Percentiles rank a stretch among this genome's conserved stretches.
phyloP scores from a whole-genome alignment of 768 basidiomycete species.

The Harrya chromipes region DNA sequence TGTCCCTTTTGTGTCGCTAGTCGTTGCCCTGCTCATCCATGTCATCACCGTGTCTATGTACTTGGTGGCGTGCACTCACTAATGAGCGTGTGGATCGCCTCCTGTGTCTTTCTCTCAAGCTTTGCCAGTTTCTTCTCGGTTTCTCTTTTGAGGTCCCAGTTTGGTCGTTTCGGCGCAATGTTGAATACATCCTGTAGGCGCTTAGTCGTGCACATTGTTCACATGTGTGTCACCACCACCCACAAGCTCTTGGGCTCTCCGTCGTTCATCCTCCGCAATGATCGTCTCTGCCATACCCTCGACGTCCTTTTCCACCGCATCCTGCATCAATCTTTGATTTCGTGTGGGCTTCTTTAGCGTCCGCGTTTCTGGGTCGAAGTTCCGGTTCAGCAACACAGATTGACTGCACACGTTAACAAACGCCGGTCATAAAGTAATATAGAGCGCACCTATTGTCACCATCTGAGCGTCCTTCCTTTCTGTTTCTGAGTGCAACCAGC shows the following conservation, averaged over 20 bases:
- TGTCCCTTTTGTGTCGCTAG: slow-evolving; percentile 77
- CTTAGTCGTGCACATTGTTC: slow-evolving; percentile 14
- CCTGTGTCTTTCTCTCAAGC: slow-evolving; percentile 88
- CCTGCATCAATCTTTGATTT: slow-evolving; percentile 58
- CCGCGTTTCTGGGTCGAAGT: slow-evolving; percentile 88
- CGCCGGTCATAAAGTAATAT: neutral
- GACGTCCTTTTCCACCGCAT: slow-evolving; percentile 87
- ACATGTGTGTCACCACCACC: slow-evolving; percentile 25
- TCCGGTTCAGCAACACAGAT: slow-evolving; percentile 64
- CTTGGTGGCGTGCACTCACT: slow-evolving; percentile 50
- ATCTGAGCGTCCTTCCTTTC: slow-evolving; percentile 58
- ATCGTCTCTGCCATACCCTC: slow-evolving; percentile 82
- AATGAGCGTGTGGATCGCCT: slow-evolving; percentile 89
- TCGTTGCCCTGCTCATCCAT: slow-evolving; percentile 58
- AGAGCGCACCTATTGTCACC: slow-evolving; percentile 41
- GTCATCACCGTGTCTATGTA: slow-evolving; percentile 8
- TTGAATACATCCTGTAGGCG: slow-evolving; percentile 81
- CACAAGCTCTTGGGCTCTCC: slow-evolving; percentile 85
- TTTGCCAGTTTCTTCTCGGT: slow-evolving; percentile 86
- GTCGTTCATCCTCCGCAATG: slow-evolving; percentile 82
- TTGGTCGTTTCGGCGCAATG: slow-evolving; percentile 94
- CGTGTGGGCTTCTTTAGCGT: slow-evolving; percentile 65
- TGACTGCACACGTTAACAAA: slow-evolving; percentile 32
- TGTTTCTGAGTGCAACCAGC: slow-evolving; percentile 69
- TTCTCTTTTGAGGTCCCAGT: slow-evolving; percentile 95